These are phyloP conservation scores for Ganoderma lucidum DNA, from an alignment of 1,284 basidiomycete genomes.

Conservation along the genomic window DNA sequence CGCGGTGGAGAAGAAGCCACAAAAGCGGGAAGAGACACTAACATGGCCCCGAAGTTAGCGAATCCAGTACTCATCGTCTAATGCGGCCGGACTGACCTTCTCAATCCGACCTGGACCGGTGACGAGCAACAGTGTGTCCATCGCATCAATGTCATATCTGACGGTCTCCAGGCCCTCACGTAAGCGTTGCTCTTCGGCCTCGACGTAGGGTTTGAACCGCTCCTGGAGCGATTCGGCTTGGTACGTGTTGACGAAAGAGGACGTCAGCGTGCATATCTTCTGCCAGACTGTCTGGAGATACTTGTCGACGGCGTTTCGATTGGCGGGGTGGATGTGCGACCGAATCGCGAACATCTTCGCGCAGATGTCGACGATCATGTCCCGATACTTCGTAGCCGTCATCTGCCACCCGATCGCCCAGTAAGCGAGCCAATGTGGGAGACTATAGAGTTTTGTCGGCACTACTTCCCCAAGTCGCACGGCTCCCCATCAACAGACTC, in stretches of 20 bases:
- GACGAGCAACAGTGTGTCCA: slow-evolving; percentile 32
- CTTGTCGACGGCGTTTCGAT: slow-evolving; percentile 27
- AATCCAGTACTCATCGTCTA: no score
- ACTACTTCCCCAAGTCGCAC: not conserved
- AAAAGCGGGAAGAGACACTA: slow-evolving; percentile 42
- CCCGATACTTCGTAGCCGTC: slow-evolving; percentile 32
- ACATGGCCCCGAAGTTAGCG: not conserved
- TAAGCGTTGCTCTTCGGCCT: slow-evolving; percentile 31
- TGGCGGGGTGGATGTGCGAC: slow-evolving; percentile 27
- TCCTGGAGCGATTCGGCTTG: slow-evolving; percentile 17
- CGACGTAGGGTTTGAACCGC: slow-evolving; percentile 29
- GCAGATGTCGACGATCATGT: slow-evolving; percentile 31
- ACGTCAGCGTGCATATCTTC: slow-evolving; percentile 18
- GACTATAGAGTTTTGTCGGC: not conserved
- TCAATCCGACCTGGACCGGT: slow-evolving; percentile 32
- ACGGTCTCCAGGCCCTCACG: slow-evolving; percentile 26
- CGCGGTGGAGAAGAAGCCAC: slow-evolving; percentile 29
- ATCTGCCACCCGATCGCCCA: slow-evolving; percentile 34
- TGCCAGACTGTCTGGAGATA: slow-evolving; percentile 29
- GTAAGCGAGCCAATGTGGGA: slow-evolving; percentile 30
- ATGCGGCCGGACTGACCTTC: slow-evolving; percentile 18
- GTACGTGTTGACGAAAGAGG: slow-evolving; percentile 19
- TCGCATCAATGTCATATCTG: slow-evolving; percentile 31
- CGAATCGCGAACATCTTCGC: slow-evolving; percentile 36
- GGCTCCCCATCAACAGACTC: not conserved